A percentile compares a stretch with the other conserved stretches of the same genome.
Evolutionary conservation across 345 rosid genomes (phyloP).

Genomic region (Citrus mangshanensis): DNA sequence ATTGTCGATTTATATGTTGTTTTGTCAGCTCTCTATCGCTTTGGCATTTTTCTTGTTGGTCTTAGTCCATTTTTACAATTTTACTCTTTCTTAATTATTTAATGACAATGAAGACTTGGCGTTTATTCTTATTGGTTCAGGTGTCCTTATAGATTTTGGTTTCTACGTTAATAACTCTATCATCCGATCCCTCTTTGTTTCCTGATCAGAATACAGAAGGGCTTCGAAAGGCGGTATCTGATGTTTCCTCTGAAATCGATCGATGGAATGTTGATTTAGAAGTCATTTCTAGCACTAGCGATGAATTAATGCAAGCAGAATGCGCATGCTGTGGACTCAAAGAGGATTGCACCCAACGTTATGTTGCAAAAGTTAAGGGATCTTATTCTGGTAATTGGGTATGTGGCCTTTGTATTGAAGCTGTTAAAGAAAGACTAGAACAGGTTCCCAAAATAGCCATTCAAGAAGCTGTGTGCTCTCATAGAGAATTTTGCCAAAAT

Average conservation of each 20-base stretch:
- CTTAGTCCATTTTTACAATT: too few relatives aligned
- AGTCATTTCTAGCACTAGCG: not conserved
- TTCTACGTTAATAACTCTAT: not conserved
- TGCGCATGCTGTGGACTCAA: conserved; percentile 51
- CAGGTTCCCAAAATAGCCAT: conserved; percentile 17
- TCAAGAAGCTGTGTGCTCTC: conserved; percentile 37
- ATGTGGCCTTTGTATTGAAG: conserved; percentile 56
- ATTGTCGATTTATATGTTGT: too few relatives aligned
- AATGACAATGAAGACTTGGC: too few relatives aligned
- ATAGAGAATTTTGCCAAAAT: conserved; percentile 39
- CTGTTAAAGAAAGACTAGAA: conserved; percentile 33
- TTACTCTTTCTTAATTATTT: too few relatives aligned
- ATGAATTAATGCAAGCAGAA: conserved; percentile 33
- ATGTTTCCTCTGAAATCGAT: conserved; percentile 24
- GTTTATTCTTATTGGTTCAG: too few relatives aligned
- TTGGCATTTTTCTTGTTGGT: too few relatives aligned
- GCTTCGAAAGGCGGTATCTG: conserved; percentile 33
- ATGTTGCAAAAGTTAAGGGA: conserved; percentile 27
- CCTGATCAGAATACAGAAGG: conserved; percentile 22
- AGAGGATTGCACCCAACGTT: conserved; percentile 44
- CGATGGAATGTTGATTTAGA: conserved; percentile 11
- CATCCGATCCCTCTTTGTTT: not conserved
- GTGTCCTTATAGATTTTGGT: not conserved
- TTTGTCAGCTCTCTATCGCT: too few relatives aligned
- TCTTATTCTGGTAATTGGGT: conserved; percentile 40